These are phyloP conservation scores for Pouteria glomerata DNA, from an alignment of 148 eudicot genomes.

Conservation along the genomic window DNA sequence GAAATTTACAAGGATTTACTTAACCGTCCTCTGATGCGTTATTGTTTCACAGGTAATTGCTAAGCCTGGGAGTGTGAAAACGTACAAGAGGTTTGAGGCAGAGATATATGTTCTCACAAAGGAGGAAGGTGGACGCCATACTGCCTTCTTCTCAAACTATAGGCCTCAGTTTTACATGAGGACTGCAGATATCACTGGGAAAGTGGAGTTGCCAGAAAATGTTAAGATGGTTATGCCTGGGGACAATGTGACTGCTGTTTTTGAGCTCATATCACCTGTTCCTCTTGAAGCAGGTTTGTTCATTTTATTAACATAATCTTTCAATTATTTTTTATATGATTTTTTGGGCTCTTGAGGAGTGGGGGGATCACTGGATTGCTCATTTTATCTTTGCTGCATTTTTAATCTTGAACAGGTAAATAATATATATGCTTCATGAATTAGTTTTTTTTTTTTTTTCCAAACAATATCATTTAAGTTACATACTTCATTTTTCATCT, in stretches of 20 bases:
- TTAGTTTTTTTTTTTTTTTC: no score
- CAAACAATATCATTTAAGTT: no score
- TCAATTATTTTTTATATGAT: background rate
- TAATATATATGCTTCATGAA: no score
- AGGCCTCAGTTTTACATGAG: conserved; percentile 92
- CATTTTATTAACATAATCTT: background rate
- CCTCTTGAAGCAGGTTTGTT: conserved; percentile 77
- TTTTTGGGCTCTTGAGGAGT: background rate
- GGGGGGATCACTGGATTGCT: background rate
- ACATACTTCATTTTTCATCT: no score
- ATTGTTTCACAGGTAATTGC: conserved; percentile 65
- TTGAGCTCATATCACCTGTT: conserved; percentile 77
- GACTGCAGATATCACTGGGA: conserved; percentile 88
- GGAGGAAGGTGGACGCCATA: conserved; percentile 97
- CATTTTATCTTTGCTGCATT: no score
- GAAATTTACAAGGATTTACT: conserved; percentile 1
- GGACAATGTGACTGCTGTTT: conserved; percentile 90
- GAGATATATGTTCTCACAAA: conserved; percentile 93
- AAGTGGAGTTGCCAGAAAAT: conserved; percentile 80
- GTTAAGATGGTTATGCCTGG: conserved; percentile 99
- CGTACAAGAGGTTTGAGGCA: conserved; percentile 81
- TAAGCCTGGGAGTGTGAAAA: conserved; percentile 70
- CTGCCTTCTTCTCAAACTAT: conserved; percentile 77
- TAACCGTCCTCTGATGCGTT: background rate
- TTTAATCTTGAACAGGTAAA: no score